phyloP scores from a whole-genome alignment of 768 basidiomycete species.

The Hypsizygus marmoreus region DNA sequence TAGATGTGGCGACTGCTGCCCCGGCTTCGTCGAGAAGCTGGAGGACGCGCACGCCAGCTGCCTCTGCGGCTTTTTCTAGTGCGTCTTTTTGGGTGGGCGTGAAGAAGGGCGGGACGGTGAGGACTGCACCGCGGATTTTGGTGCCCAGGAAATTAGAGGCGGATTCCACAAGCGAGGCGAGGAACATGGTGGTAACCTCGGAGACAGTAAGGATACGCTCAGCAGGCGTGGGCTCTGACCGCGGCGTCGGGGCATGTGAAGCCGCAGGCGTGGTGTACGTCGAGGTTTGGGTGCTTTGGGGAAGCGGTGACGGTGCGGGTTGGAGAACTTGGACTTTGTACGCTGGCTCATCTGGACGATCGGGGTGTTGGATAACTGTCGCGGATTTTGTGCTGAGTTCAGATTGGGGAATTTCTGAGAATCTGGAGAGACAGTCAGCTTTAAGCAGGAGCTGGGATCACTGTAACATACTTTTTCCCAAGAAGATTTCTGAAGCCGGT shows the following conservation, averaged over 20 bases:
- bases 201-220: slow-evolving; percentile 78
- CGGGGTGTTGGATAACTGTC: slow-evolving; percentile 76
- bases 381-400: slow-evolving; percentile 58
- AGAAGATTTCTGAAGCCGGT: slow-evolving; percentile 92
- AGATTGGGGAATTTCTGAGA: slow-evolving; percentile 70
- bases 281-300: slow-evolving; percentile 47
- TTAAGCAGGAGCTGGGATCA: not conserved
- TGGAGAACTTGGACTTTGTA: slow-evolving; percentile 84
- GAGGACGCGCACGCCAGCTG: slow-evolving; percentile 81
- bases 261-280: slow-evolving; percentile 61
- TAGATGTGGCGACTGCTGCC: slow-evolving; percentile 66
- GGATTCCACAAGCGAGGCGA: slow-evolving; percentile 79
- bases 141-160: slow-evolving; percentile 91
- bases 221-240: slow-evolving; percentile 65
- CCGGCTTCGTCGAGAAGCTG: slow-evolving; percentile 89
- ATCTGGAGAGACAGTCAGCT: slow-evolving; percentile 41
- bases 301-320: slow-evolving; percentile 71
- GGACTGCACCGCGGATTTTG: slow-evolving; percentile 76
- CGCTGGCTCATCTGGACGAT: slow-evolving; percentile 68
- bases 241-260: slow-evolving; percentile 69
- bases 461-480: slow-evolving; percentile 73
- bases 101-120: slow-evolving; percentile 81
- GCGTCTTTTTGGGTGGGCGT: slow-evolving; percentile 67
- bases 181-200: slow-evolving; percentile 85
- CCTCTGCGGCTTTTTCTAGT: slow-evolving; percentile 69